Evolutionary conservation across 306 rosid genomes (phyloP), one percentile per base, ranked within the genome.

Genomic region (Glycine soja): DNA sequence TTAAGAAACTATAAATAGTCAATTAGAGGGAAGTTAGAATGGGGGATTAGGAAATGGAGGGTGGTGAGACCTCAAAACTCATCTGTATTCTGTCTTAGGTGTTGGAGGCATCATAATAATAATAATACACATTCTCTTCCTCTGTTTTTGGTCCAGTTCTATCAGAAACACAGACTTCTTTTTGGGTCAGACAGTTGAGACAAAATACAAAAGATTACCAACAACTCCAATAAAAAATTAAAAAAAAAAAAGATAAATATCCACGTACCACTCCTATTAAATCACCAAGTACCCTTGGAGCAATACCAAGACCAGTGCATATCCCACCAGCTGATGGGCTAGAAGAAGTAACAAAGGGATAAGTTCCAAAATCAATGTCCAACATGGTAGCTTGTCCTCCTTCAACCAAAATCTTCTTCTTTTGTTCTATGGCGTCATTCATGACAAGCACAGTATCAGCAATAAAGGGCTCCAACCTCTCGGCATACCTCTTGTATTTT

Each of bases 311-410:
- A 85, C 99, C 98, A 3, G 91, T 92, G 92, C 97, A 95, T 78
- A 95, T 95, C 70, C 99, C 99, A 53, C 99, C 98, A 4, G 98
- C 99, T 4, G 98, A 95, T 48, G 99, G 98, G 84, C 92, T 93
- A n/a, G 99, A 95, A 16, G 99, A 95, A 80, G 97, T 95, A 56
- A 95, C 98, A 85, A 92, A 95, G 10, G 98, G 99, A 69, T 95
- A 95, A 10, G 99, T 95, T 72, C 99, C 99, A 84, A 95, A 95
- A 88, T 95, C 99, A 77, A 95, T 81, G 80, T 95, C 99, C 85
- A 95, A 81, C 97, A 95, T 95, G 63, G 98, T 87, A 69, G 99
- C 98, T 80, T 95, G 99, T 72, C 99, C 97, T 58, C 99, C 99
- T 90, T 95, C 99, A 46, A 95, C 98, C 92, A 95, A 84, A 86